These are phyloP conservation scores for Fusarium sp. DNA, from an alignment of 2,329 filamentous ascomycete species.

Conservation along the genomic window DNA sequence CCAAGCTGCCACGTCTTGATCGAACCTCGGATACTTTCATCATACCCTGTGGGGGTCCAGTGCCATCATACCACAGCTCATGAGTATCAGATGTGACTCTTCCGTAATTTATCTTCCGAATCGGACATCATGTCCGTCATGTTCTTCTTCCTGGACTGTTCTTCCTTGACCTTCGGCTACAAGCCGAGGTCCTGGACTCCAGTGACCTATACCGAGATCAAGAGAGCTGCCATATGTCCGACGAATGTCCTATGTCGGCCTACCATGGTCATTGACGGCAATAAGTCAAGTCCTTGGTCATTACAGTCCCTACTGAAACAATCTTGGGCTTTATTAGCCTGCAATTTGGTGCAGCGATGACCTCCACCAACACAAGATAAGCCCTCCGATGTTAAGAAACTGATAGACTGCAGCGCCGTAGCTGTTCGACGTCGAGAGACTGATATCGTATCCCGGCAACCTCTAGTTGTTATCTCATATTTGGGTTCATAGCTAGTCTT, in stretches of 20 bases:
- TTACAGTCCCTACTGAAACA: background rate
- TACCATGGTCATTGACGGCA: background rate
- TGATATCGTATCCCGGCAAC: background rate
- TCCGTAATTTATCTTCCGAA: background rate
- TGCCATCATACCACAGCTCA: background rate
- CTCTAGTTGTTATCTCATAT: background rate
- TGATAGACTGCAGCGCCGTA: background rate
- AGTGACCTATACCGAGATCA: background rate
- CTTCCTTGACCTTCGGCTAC: slow-evolving; percentile 7
- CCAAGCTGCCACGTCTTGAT: background rate
- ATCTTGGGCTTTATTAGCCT: background rate
- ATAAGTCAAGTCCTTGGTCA: background rate
- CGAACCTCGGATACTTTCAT: slow-evolving; percentile 1
- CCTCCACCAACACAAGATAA: background rate
- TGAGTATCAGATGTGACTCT: background rate
- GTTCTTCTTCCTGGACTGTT: background rate
- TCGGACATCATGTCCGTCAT: slow-evolving; percentile 8
- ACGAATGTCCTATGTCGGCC: background rate
- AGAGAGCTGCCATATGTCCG: slow-evolving; percentile 20
- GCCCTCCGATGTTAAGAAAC: background rate
- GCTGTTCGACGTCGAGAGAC: background rate
- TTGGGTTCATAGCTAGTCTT: background rate
- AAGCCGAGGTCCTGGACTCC: slow-evolving; percentile 23
- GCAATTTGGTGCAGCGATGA: background rate
- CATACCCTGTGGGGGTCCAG: background rate